A percentile compares a stretch with the other conserved stretches of the same genome.
These are phyloP conservation scores for Yamadazyma jaroonii DNA, from an alignment of 1,139 yeast genomes.

Conservation along the genomic window DNA sequence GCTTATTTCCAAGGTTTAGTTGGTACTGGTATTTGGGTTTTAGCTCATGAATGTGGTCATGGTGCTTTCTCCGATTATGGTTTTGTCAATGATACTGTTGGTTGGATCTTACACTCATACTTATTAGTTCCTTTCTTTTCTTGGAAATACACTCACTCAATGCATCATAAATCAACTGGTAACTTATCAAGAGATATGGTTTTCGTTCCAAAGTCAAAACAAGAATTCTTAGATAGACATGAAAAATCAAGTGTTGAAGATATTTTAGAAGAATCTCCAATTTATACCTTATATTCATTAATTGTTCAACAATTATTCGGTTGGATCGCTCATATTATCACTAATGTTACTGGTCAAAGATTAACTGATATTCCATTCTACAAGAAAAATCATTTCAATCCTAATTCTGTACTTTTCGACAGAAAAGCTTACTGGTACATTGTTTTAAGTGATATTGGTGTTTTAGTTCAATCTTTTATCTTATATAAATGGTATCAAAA, in stretches of 20 bases:
- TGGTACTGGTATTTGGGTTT: constrained; percentile 58
- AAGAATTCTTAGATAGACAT: constrained; percentile 33
- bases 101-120: constrained; percentile 60
- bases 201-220: constrained; percentile 54
- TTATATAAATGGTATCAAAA: constrained; percentile 47
- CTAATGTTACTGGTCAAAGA: constrained; percentile 52
- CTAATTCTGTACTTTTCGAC: constrained; percentile 53
- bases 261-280: constrained; percentile 53
- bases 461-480: constrained; percentile 35
- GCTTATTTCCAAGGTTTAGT: constrained; percentile 42
- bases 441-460: constrained; percentile 53
- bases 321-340: constrained; percentile 45
- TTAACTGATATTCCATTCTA: constrained; percentile 33
- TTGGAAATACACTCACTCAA: constrained; percentile 59
- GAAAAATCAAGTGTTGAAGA: constrained; percentile 37
- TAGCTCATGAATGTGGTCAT: constrained; percentile 69
- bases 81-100: constrained; percentile 53
- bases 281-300: constrained; percentile 41
- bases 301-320: constrained; percentile 57
- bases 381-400: constrained; percentile 48
- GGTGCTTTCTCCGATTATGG: constrained; percentile 59
- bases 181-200: constrained; percentile 61
- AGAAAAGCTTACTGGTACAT: constrained; percentile 55
- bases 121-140: constrained; percentile 60
- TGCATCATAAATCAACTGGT: constrained; percentile 66